Conservation (phyloP, 2,329 filamentous ascomycete genomes). For the Chalaropsis ovoidea region DNA sequence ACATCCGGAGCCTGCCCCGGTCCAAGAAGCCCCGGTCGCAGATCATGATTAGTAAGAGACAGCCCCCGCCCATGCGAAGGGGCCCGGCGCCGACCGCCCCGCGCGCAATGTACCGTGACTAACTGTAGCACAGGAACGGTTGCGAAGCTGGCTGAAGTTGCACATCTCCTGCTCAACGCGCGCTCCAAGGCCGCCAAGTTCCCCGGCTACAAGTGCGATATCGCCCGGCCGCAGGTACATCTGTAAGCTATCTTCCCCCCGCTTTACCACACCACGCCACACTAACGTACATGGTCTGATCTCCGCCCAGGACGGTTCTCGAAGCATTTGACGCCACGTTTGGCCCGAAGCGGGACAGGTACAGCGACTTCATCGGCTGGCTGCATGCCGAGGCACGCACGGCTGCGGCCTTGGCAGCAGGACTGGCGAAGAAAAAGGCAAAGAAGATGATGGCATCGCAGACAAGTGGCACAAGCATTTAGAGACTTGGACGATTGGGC, state of each 20-base stretch:
- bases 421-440: not conserved
- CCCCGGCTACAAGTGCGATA: slow-evolving; percentile 46
- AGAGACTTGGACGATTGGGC: not conserved
- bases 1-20: slow-evolving; percentile 48
- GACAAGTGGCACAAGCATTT: not conserved
- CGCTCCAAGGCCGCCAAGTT: slow-evolving; percentile 38
- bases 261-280: too few species aligned
- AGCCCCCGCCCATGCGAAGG: not conserved
- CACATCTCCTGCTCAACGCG: slow-evolving; percentile 53
- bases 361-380: slow-evolving; percentile 57
- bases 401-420: slow-evolving; percentile 14
- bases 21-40: slow-evolving; percentile 45
- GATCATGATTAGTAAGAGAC: slow-evolving; percentile 53
- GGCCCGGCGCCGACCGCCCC: not conserved
- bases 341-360: slow-evolving; percentile 58
- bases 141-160: slow-evolving; percentile 53
- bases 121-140: slow-evolving; percentile 48
- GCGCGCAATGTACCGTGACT: slow-evolving; percentile 42
- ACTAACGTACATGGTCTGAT: not conserved
- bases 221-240: slow-evolving; percentile 21
- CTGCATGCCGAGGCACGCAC: slow-evolving; percentile 42
- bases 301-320: slow-evolving; percentile 49
- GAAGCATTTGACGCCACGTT: slow-evolving; percentile 62
- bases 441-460: not conserved
- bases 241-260: slow-evolving; percentile 19